Percentiles rank a stretch among this genome's conserved stretches.
Evolutionary conservation across 2,329 filamentous ascomycete species (phyloP).

Genomic region (Penicillium fuscoglaucum): DNA sequence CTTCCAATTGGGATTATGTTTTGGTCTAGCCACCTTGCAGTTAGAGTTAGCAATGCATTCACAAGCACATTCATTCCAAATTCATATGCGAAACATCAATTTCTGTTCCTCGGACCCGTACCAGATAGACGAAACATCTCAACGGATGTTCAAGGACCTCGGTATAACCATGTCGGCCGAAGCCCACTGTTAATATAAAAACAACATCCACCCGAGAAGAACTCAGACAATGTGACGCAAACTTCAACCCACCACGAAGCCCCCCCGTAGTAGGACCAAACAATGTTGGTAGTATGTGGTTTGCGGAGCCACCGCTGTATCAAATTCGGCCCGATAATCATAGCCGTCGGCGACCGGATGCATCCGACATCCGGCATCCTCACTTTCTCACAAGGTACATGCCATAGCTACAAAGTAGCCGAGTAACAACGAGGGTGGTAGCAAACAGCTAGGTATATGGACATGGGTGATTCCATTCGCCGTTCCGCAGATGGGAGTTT

Average conservation of each 20-base stretch:
- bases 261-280: background rate
- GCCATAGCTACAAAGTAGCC: too few species aligned
- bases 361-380: background rate
- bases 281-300: background rate
- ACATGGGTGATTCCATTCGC: background rate
- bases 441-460: background rate
- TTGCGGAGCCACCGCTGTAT: background rate
- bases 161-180: background rate
- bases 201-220: background rate
- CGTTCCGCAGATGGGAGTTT: background rate
- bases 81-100: background rate
- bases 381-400: background rate
- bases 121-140: background rate
- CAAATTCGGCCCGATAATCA: background rate
- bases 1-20: background rate
- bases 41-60: background rate
- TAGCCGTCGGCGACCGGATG: background rate
- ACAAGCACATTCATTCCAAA: background rate
- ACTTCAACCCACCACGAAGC: background rate
- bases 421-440: background rate
- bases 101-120: background rate
- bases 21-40: background rate
- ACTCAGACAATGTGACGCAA: background rate
- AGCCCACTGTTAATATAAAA: background rate
- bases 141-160: background rate